Evolutionary conservation across 2,329 filamentous ascomycete species (phyloP).

Genomic region (Scleromitrula shiraiana): DNA sequence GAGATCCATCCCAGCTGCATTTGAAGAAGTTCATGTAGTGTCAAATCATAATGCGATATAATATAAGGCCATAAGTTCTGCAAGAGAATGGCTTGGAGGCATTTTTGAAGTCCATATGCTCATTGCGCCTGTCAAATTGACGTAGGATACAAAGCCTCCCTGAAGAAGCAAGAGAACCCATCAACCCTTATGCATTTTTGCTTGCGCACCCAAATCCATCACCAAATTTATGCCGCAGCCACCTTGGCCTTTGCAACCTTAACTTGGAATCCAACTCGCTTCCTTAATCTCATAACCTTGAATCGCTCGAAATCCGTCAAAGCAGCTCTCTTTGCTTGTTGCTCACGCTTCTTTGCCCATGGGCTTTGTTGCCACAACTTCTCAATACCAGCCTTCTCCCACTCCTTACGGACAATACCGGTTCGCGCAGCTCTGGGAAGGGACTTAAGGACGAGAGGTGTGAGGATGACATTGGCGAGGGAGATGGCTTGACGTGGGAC

Average conservation of each 20-base stretch:
- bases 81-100: slow-evolving; percentile 7
- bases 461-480: slow-evolving; percentile 79
- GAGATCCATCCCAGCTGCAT: neutral
- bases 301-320: slow-evolving; percentile 99
- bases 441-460: slow-evolving; percentile 77
- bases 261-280: slow-evolving; percentile 98
- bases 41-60: slow-evolving; percentile 4
- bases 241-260: slow-evolving; percentile 93
- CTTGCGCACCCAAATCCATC: slow-evolving; percentile 36
- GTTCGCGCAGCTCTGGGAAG: slow-evolving; percentile 80
- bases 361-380: slow-evolving; percentile 84
- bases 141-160: slow-evolving; percentile 59
- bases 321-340: slow-evolving; percentile 77
- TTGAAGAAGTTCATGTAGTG: neutral
- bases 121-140: slow-evolving; percentile 56
- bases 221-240: slow-evolving; percentile 51
- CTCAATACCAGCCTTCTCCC: slow-evolving; percentile 89
- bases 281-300: slow-evolving; percentile 99
- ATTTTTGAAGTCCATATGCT: slow-evolving; percentile 52
- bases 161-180: slow-evolving; percentile 49
- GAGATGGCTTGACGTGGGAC: slow-evolving; percentile 82
- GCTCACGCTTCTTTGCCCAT: slow-evolving; percentile 90
- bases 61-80: slow-evolving; percentile 1
- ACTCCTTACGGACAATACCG: slow-evolving; percentile 75
- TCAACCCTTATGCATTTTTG: slow-evolving; percentile 44